Conservation (phyloP, 495 filamentous ascomycete genomes). For the Aspergillus saccharolyticus region DNA sequence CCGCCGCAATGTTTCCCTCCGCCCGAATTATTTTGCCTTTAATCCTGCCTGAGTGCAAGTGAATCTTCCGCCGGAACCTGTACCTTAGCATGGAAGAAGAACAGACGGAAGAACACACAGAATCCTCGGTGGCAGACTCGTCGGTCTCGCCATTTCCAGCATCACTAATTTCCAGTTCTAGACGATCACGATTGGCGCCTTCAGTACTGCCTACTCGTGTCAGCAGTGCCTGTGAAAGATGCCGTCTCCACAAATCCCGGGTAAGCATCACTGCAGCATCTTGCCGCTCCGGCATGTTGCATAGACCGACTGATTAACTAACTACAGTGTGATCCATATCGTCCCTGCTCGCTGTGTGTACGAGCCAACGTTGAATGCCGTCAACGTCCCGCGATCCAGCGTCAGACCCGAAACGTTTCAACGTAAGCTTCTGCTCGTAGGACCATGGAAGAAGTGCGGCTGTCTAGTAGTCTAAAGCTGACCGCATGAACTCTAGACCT, state of each 20-base stretch:
- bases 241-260: slow-evolving; percentile 26
- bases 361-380: slow-evolving; percentile 24
- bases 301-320: neutral
- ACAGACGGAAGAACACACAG: neutral
- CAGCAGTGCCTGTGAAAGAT: slow-evolving; percentile 28
- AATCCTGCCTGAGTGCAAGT: neutral
- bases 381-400: slow-evolving; percentile 1
- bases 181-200: neutral
- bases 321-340: slow-evolving; percentile 25
- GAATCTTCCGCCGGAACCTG: neutral
- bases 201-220: slow-evolving; percentile 25
- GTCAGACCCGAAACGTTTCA: neutral
- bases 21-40: neutral
- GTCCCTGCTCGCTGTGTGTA: slow-evolving; percentile 27
- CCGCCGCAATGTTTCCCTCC: neutral
- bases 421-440: neutral
- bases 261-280: slow-evolving; percentile 11
- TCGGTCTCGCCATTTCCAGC: neutral
- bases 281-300: neutral
- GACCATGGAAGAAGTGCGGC: neutral
- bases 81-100: neutral
- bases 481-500: neutral
- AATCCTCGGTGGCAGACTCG: neutral
- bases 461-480: neutral
- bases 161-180: neutral